Conservation (phyloP, 352 stramenopile genomes). For the Phytophthora podocarpi region DNA sequence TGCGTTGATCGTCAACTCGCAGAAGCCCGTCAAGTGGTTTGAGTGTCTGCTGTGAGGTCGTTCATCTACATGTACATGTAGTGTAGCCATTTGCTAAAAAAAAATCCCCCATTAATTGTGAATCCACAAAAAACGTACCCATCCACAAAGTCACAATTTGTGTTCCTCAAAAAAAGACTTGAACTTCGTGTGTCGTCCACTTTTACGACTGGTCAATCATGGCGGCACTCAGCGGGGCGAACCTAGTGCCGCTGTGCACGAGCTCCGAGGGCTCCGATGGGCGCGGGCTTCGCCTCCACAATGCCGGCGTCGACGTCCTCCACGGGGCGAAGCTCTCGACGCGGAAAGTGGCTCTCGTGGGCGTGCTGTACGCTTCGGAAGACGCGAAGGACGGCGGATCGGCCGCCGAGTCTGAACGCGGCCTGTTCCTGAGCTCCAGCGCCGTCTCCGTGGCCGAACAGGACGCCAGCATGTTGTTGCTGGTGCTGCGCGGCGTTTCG, state of each 20-base stretch:
- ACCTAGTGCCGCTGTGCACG: slow-evolving; percentile 71
- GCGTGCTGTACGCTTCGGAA: slow-evolving; percentile 47
- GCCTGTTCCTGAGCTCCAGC: slow-evolving; percentile 58
- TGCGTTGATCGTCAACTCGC: slow-evolving; percentile 33
- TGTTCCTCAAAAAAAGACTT: too few species aligned
- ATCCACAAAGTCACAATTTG: too few species aligned
- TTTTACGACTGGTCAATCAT: slow-evolving; percentile 20
- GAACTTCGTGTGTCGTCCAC: not conserved
- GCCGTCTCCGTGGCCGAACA: slow-evolving; percentile 50
- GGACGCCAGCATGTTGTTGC: slow-evolving; percentile 53
- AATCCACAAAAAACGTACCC: too few species aligned
- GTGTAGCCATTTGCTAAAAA: too few species aligned
- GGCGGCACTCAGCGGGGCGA: slow-evolving; percentile 14
- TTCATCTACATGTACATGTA: too few species aligned
- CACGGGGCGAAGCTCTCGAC: slow-evolving; percentile 45
- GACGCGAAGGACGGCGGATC: slow-evolving; percentile 6
- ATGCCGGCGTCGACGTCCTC: slow-evolving; percentile 53
- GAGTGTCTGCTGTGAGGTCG: slow-evolving; percentile 37
- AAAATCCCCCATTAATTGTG: too few species aligned
- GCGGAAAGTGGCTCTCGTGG: slow-evolving; percentile 64
- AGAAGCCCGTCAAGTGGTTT: slow-evolving; percentile 54
- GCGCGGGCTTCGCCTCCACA: slow-evolving; percentile 47
- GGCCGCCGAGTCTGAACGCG: slow-evolving; percentile 33
- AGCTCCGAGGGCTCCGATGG: slow-evolving; percentile 23
- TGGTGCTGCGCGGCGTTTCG: slow-evolving; percentile 60